Evolutionary conservation across 768 basidiomycete species (phyloP).

Genomic region (Mycena galopus): DNA sequence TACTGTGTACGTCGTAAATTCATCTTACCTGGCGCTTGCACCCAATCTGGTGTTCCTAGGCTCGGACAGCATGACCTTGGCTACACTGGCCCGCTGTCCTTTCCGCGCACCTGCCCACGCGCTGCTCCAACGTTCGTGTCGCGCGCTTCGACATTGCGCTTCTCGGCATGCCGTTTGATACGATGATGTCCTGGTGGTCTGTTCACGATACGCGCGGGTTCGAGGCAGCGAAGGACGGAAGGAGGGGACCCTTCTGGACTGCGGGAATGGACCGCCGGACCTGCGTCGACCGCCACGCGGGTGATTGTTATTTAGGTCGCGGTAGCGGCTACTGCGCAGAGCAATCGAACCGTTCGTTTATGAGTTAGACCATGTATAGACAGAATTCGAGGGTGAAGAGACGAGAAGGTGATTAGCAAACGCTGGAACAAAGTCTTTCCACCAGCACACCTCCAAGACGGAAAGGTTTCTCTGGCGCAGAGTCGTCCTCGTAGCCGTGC

Average conservation of each 20-base stretch:
- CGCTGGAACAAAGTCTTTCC: no score
- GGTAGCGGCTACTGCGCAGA: constrained; percentile 64
- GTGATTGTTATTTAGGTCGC: constrained; percentile 58
- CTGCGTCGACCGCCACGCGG: constrained; percentile 43
- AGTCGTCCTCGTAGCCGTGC: no score
- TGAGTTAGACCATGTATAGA: no score
- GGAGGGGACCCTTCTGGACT: constrained; percentile 69
- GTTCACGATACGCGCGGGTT: constrained; percentile 70
- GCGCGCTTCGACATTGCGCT: constrained; percentile 68
- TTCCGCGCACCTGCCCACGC: constrained; percentile 72
- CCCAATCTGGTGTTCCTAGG: no score
- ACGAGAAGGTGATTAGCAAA: no score
- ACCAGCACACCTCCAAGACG: no score
- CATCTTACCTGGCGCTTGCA: no score
- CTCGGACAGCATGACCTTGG: constrained; percentile 66
- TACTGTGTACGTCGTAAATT: no score
- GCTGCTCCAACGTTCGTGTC: constrained; percentile 36
- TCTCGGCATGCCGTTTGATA: constrained; percentile 72
- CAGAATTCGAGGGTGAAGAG: no score
- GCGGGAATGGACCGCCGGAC: no score
- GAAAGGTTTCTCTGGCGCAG: no score
- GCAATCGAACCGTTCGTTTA: no score
- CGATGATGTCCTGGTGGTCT: constrained; percentile 67
- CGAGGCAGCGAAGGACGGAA: constrained; percentile 56
- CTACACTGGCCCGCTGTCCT: constrained; percentile 73